phyloP scores from a whole-genome alignment of 257 asterid genomes.

The Solanum habrochaites region DNA sequence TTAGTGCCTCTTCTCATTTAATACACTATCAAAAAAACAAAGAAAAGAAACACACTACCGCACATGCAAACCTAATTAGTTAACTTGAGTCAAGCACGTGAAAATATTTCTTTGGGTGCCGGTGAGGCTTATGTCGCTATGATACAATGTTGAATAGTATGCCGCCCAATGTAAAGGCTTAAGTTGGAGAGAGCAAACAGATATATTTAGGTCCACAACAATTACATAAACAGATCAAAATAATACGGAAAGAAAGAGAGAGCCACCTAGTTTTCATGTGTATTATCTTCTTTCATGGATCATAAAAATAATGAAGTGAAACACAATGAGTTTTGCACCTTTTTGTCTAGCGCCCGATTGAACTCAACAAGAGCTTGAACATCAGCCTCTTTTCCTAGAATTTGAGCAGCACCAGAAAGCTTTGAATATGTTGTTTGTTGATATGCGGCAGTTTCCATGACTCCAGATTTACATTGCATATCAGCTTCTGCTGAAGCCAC shows the following conservation, averaged over 20 bases:
- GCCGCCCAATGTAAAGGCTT: background rate
- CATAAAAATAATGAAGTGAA: background rate
- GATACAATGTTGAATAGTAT: background rate
- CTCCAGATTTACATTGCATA: constrained; percentile 20
- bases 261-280: background rate
- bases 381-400: constrained; percentile 90
- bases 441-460: constrained; percentile 21
- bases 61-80: background rate
- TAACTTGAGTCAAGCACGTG: background rate
- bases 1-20: background rate
- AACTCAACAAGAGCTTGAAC: constrained; percentile 69
- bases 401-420: constrained; percentile 28
- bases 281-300: background rate
- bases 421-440: constrained; percentile 34
- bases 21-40: background rate
- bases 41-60: background rate
- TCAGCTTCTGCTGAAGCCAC: constrained; percentile 37
- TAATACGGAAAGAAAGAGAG: background rate
- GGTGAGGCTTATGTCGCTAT: background rate
- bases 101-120: background rate
- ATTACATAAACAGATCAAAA: background rate
- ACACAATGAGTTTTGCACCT: constrained; percentile 25
- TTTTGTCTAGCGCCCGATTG: constrained; percentile 78
- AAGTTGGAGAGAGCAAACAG: background rate
- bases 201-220: background rate